Evolutionary conservation across 768 basidiomycete species (phyloP).

Genomic region (Hygrophorus pudorinus): DNA sequence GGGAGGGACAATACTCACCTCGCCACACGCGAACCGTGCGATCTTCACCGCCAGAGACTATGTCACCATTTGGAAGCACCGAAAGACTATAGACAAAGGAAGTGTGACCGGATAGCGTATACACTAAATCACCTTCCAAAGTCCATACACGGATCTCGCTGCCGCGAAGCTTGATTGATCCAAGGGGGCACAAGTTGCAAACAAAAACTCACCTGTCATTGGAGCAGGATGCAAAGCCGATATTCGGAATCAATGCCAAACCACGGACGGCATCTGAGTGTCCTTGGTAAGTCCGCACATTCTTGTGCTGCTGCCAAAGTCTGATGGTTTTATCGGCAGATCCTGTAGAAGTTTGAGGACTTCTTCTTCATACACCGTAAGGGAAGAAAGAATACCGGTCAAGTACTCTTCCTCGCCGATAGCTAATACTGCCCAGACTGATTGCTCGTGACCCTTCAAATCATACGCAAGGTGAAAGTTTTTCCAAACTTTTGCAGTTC

Average conservation of each 20-base stretch:
- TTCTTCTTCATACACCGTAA: background rate
- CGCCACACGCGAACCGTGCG: constrained; percentile 88
- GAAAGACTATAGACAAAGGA: constrained; percentile 93
- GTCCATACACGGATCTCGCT: constrained; percentile 94
- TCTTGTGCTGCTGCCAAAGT: constrained; percentile 74
- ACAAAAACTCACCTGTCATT: constrained; percentile 68
- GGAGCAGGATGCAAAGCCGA: constrained; percentile 91
- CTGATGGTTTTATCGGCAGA: constrained; percentile 95
- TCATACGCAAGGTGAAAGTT: constrained; percentile 63
- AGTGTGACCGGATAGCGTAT: constrained; percentile 86
- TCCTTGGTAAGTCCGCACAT: constrained; percentile 66
- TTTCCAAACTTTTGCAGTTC: constrained; percentile 93
- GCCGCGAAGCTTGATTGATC: constrained; percentile 6
- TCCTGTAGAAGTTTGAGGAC: constrained; percentile 29
- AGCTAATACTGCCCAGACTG: constrained; percentile 89
- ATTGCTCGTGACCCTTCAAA: constrained; percentile 78
- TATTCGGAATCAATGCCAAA: constrained; percentile 67
- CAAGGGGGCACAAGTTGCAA: background rate
- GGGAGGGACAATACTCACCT: constrained; percentile 34
- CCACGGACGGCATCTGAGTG: constrained; percentile 91
- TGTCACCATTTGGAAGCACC: constrained; percentile 69
- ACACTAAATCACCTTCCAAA: constrained; percentile 64
- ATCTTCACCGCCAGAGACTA: constrained; percentile 92
- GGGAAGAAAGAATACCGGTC: constrained; percentile 47
- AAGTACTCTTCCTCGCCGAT: constrained; percentile 68